A percentile compares a stretch with the other conserved stretches of the same genome.
Evolutionary conservation across 2,329 filamentous ascomycete genomes (phyloP).

Genomic region (Chaetomium strumarium): DNA sequence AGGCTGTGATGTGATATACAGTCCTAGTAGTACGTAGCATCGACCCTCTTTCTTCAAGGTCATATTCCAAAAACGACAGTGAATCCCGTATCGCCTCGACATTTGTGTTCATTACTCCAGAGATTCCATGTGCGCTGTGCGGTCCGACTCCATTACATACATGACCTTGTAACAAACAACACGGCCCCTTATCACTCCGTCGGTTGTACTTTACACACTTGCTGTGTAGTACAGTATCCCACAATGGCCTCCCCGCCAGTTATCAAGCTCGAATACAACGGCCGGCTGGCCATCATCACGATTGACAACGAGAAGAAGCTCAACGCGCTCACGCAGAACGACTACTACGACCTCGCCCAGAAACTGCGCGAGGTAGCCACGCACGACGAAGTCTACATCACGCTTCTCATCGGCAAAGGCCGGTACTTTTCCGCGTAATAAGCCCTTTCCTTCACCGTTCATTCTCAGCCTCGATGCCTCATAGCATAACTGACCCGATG

Average conservation of each 20-base stretch:
- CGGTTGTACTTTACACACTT: background rate
- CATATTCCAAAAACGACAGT: too few relatives aligned
- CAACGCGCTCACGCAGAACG: constrained; percentile 66
- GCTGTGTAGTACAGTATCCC: background rate
- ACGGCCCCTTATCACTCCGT: too few relatives aligned
- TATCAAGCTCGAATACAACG: constrained; percentile 55
- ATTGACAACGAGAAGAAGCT: constrained; percentile 83
- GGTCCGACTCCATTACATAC: too few relatives aligned
- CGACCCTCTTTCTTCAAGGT: too few relatives aligned
- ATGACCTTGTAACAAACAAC: too few relatives aligned
- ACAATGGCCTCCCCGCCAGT: constrained; percentile 32
- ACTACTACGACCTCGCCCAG: constrained; percentile 73
- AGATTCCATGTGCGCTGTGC: too few relatives aligned
- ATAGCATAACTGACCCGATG: background rate
- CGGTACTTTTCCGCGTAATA: constrained; percentile 80
- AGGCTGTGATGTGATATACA: too few relatives aligned
- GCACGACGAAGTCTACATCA: constrained; percentile 76
- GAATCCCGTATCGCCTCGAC: too few relatives aligned
- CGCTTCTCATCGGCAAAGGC: constrained; percentile 78
- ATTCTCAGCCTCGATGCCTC: background rate
- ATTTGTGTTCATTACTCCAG: too few relatives aligned
- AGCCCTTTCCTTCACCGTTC: background rate
- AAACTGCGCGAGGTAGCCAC: constrained; percentile 71
- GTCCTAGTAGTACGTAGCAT: too few relatives aligned
- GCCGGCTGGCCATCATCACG: constrained; percentile 74